Conservation (phyloP, 176 grass and related monocot genomes). For the Triticum monococcum region DNA sequence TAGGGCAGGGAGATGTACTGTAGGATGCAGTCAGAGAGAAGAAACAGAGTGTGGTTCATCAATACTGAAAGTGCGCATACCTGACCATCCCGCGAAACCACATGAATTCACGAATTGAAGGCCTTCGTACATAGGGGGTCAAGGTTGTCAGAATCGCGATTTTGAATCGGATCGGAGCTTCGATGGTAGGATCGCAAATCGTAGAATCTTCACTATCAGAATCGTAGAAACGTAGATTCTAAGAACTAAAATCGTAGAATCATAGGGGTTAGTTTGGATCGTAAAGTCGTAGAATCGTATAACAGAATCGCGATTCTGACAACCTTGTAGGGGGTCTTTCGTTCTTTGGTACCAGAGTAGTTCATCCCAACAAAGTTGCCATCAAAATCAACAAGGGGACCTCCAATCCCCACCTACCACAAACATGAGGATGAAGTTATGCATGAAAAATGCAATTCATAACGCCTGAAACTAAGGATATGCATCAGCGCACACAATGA, state of each 20-base stretch:
- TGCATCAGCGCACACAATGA: background rate
- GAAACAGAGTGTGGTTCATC: background rate
- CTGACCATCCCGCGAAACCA: background rate
- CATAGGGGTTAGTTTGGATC: too few relatives aligned
- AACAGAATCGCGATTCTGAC: too few relatives aligned
- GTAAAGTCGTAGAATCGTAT: too few relatives aligned
- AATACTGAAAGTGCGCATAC: background rate
- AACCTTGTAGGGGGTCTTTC: background rate
- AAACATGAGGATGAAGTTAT: background rate
- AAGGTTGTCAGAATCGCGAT: too few relatives aligned
- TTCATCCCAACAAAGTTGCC: slow-evolving; percentile 5
- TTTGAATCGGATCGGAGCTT: too few relatives aligned
- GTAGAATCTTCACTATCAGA: too few relatives aligned
- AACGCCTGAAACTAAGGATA: background rate
- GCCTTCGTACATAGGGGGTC: background rate
- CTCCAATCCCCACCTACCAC: background rate
- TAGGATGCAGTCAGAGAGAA: background rate
- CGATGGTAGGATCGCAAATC: too few relatives aligned
- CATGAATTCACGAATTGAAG: background rate
- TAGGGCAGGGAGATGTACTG: background rate
- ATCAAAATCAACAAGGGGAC: background rate
- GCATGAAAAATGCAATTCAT: background rate
- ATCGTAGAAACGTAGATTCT: too few relatives aligned
- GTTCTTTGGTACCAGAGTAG: background rate
- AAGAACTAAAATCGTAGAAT: too few relatives aligned